A percentile compares a stretch with the other conserved stretches of the same genome.
Conservation (phyloP, 495 filamentous ascomycete genomes). For the Penicillium atrosanguineum region DNA sequence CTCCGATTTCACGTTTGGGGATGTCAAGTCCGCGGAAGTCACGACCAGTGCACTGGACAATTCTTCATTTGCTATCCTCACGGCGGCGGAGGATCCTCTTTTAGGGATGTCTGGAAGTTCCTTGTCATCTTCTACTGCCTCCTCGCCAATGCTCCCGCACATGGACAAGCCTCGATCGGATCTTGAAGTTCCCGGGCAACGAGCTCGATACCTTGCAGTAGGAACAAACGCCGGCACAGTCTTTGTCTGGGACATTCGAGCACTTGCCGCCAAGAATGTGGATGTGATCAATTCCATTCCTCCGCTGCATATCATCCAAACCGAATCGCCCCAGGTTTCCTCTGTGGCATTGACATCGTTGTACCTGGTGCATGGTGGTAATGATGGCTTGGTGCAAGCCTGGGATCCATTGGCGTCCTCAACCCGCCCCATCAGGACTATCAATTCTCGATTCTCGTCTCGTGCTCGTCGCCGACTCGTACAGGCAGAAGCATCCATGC, state of each 20-base stretch:
- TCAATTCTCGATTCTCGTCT: conserved; percentile 83
- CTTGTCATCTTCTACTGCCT: conserved; percentile 53
- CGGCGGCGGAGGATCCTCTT: conserved; percentile 73
- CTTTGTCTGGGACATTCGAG: conserved; percentile 81
- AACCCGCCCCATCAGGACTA: conserved; percentile 73
- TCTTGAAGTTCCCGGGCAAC: conserved; percentile 71
- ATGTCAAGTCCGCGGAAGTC: conserved; percentile 54
- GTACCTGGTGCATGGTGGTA: conserved; percentile 88
- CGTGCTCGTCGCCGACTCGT: conserved; percentile 72
- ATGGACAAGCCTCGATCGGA: conserved; percentile 42
- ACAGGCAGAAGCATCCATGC: conserved; percentile 65
- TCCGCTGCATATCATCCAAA: conserved; percentile 80
- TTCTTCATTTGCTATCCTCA: conserved; percentile 67
- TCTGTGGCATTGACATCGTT: conserved; percentile 83
- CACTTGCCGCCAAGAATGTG: conserved; percentile 50
- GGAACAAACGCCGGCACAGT: conserved; percentile 79
- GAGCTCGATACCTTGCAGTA: conserved; percentile 75
- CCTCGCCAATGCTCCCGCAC: conserved; percentile 53
- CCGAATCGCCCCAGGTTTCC: conserved; percentile 85
- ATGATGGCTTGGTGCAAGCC: conserved; percentile 90
- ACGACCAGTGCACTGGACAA: conserved; percentile 72
- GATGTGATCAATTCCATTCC: conserved; percentile 52
- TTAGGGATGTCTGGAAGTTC: conserved; percentile 55
- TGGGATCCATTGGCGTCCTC: conserved; percentile 93
- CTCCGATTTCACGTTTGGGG: conserved; percentile 55